Evolutionary conservation across 495 filamentous ascomycete species (phyloP).

Genomic region (Aspergillus bertholletiae): DNA sequence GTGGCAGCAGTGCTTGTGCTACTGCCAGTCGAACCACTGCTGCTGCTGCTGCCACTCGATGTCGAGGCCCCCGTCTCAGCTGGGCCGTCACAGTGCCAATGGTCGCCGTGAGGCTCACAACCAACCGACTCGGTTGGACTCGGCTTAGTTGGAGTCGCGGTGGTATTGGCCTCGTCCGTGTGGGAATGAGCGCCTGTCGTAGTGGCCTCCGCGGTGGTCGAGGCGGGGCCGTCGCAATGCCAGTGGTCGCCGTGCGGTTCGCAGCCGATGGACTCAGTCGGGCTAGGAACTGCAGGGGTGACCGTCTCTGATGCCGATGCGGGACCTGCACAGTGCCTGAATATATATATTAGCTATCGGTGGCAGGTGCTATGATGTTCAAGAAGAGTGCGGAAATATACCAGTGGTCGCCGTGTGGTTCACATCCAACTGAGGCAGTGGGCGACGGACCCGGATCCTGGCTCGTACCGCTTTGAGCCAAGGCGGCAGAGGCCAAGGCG

Average conservation of each 20-base stretch:
- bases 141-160: conserved; percentile 12
- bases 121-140: conserved; percentile 24
- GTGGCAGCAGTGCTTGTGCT: neutral
- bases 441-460: conserved; percentile 24
- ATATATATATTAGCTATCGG: neutral
- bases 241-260: conserved; percentile 29
- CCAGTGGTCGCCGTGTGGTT: conserved; percentile 32
- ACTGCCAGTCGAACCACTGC: neutral
- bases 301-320: conserved; percentile 12
- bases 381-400: conserved; percentile 3
- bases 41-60: neutral
- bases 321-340: conserved; percentile 23
- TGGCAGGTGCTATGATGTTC: too few species aligned
- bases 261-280: conserved; percentile 25
- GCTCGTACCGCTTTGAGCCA: conserved; percentile 6
- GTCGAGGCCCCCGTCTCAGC: conserved; percentile 3
- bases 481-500: conserved; percentile 13
- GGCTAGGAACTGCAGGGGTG: conserved; percentile 17
- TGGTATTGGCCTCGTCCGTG: conserved; percentile 4
- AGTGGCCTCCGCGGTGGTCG: conserved; percentile 7
- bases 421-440: conserved; percentile 28
- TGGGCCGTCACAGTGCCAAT: conserved; percentile 27
- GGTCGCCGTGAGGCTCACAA: conserved; percentile 26
- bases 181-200: neutral
- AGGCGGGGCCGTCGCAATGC: conserved; percentile 25